A percentile compares a stretch with the other conserved stretches of the same genome.
Evolutionary conservation across 257 asterid genomes (phyloP).

Genomic region (Leptodermis oblonga): DNA sequence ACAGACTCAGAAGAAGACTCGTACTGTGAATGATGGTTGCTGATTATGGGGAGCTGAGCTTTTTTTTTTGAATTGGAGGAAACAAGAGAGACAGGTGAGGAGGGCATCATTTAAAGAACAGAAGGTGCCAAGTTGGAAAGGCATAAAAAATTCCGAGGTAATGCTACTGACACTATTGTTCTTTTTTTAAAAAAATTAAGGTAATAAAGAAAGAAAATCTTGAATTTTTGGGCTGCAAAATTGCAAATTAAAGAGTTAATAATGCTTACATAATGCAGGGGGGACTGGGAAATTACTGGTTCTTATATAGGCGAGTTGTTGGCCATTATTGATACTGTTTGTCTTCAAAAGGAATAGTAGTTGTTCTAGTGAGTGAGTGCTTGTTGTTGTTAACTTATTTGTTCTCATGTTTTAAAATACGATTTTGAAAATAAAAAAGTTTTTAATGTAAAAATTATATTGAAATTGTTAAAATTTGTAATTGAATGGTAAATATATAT

Average conservation of each 20-base stretch:
- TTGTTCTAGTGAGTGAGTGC: background rate
- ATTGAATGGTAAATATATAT: no score
- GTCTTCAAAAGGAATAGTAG: background rate
- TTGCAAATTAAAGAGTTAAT: background rate
- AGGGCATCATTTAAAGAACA: constrained; percentile 45
- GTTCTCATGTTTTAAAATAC: no score
- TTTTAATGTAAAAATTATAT: no score
- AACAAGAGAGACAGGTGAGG: constrained; percentile 15
- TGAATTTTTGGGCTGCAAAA: background rate
- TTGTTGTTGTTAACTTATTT: no score
- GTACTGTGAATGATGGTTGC: constrained; percentile 7
- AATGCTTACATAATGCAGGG: no score
- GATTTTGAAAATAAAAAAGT: no score
- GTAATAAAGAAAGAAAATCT: background rate
- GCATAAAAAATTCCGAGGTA: constrained; percentile 26
- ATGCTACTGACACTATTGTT: background rate
- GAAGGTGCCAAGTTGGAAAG: constrained; percentile 56
- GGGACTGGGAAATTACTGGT: background rate
- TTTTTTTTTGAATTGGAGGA: constrained; percentile 19
- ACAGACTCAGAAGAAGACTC: no score
- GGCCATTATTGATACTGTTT: background rate
- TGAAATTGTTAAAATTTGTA: no score
- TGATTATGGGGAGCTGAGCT: constrained; percentile 38
- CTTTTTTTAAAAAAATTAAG: background rate
- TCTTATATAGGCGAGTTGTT: background rate